These are phyloP conservation scores for Citrullus mucosospermus DNA, from an alignment of 306 rosid genomes.

Conservation along the genomic window DNA sequence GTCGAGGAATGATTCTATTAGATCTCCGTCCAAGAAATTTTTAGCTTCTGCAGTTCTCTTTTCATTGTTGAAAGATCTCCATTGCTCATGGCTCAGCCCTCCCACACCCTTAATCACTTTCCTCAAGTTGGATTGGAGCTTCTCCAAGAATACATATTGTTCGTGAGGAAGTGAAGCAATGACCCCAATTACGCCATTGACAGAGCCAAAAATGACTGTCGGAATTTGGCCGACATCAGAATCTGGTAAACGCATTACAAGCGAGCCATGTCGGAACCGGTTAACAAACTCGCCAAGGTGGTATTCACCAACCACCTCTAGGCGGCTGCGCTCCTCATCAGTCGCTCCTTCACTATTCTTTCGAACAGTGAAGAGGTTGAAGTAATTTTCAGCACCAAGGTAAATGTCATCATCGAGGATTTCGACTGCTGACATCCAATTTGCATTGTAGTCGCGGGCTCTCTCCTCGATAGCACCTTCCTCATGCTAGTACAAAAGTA, in stretches of 20 bases:
- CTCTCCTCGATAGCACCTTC: slow-evolving; percentile 98
- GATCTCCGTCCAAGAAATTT: slow-evolving; percentile 85
- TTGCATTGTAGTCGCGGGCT: slow-evolving; percentile 92
- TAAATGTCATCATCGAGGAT: slow-evolving; percentile 90
- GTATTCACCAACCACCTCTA: slow-evolving; percentile 86
- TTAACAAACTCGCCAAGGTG: slow-evolving; percentile 86
- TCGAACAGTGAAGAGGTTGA: slow-evolving; percentile 40
- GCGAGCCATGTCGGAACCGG: slow-evolving; percentile 73
- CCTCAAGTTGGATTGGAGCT: slow-evolving; percentile 81
- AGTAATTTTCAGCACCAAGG: slow-evolving; percentile 77
- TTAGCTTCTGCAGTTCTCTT: slow-evolving; percentile 76
- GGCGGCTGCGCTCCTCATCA: slow-evolving; percentile 85
- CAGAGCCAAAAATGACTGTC: slow-evolving; percentile 79
- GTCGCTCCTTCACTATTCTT: slow-evolving; percentile 87
- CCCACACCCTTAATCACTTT: slow-evolving; percentile 96
- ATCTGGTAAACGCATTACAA: slow-evolving; percentile 92
- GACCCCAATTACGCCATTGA: slow-evolving; percentile 94
- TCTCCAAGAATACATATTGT: slow-evolving; percentile 72
- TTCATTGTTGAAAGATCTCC: slow-evolving; percentile 93
- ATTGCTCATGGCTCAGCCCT: slow-evolving; percentile 92
- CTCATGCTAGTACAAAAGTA: slow-evolving; percentile 47
- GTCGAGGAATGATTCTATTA: slow-evolving; percentile 93
- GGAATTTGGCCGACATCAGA: slow-evolving; percentile 95
- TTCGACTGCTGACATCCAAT: slow-evolving; percentile 97
- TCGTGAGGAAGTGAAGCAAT: slow-evolving; percentile 92